Base-by-base conservation (phyloP, 148 eudicot species). In the Arctostaphylos glauca region DNA sequence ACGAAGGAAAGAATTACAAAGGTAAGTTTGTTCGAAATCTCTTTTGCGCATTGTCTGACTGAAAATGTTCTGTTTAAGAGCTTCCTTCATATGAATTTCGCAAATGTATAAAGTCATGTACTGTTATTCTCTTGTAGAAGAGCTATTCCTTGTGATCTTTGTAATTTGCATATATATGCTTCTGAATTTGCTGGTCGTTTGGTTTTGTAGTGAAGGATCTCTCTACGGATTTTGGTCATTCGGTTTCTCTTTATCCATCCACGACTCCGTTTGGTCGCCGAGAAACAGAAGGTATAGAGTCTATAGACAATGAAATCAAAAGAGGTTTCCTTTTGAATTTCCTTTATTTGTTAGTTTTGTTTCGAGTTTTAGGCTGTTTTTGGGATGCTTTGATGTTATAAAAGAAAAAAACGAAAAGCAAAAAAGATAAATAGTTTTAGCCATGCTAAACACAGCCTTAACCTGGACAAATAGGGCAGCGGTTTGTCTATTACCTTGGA, bases 201-300 rank as follows among this genome's bases (percentile, higher is more conserved):
- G 21, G 13, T 14, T 71, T 43, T 43, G 16, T 12, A 3, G 43
- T 43, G 50, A 31, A 31, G 14, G 21, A 31, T 72, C 18, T 72
- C 21, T 72, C n/a, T 5, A 16, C 9, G 16, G 18, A 43, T 44
- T 72, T 72, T 72, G n/a, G 9, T 44, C 76, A 72, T 31, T 67
- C 44, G 44, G 72, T 31, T 10, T 31, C 18, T 67, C 43, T 72
- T 21, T 74, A 6, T 59, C 70, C 18, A 43, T 18, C 23, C 62
- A 18, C 23, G 18, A 70, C 59, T 77, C 71, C 59, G 71, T 78
- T 78, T 78, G 81, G 54, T 60, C 44, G 66, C 52, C 47, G 2
- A 44, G 70, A 78, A 59, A 53, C 44, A 9, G 21, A 43, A 78
- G 81, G 18, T 4, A 49, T n/a, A 12, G 41, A 50, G 56, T 70